Evolutionary conservation across 257 asterid genomes (phyloP).

Genomic region (Penstemon barbatus): DNA sequence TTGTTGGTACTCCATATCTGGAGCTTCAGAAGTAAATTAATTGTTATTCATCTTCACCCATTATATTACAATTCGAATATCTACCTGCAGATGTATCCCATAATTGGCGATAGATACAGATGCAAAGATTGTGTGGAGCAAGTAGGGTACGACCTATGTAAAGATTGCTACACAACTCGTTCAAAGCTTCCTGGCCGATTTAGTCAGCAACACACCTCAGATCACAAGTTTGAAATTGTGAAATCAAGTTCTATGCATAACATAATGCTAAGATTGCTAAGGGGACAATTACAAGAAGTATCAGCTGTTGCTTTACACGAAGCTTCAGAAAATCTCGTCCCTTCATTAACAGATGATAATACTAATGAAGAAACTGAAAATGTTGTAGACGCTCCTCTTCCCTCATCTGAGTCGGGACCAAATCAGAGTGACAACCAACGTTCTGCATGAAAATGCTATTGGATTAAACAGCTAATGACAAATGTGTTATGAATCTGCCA

Average conservation of each 20-base stretch:
- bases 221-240: slow-evolving; percentile 48
- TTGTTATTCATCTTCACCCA: not conserved
- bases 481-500: not conserved
- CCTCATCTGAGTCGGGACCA: slow-evolving; percentile 21
- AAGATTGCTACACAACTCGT: slow-evolving; percentile 42
- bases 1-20: not conserved
- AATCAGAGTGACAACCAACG: slow-evolving; percentile 11
- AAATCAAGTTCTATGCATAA: slow-evolving; percentile 29
- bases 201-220: slow-evolving; percentile 63
- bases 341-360: not conserved
- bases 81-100: slow-evolving; percentile 50
- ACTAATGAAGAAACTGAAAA: slow-evolving; percentile 27
- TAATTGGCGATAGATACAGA: slow-evolving; percentile 57
- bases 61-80: slow-evolving; percentile 11
- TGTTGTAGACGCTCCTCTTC: slow-evolving; percentile 17
- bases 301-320: slow-evolving; percentile 29
- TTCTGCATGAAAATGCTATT: slow-evolving; percentile 20
- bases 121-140: slow-evolving; percentile 53
- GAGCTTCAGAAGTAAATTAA: too few relatives aligned
- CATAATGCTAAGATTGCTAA: slow-evolving; percentile 34
- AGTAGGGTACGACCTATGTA: slow-evolving; percentile 52
- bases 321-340: not conserved
- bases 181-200: slow-evolving; percentile 60
- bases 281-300: slow-evolving; percentile 33
- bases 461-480: not conserved